Evolutionary conservation across 1,139 yeast genomes (phyloP).

Genomic region (Chernovozyma aurita): DNA sequence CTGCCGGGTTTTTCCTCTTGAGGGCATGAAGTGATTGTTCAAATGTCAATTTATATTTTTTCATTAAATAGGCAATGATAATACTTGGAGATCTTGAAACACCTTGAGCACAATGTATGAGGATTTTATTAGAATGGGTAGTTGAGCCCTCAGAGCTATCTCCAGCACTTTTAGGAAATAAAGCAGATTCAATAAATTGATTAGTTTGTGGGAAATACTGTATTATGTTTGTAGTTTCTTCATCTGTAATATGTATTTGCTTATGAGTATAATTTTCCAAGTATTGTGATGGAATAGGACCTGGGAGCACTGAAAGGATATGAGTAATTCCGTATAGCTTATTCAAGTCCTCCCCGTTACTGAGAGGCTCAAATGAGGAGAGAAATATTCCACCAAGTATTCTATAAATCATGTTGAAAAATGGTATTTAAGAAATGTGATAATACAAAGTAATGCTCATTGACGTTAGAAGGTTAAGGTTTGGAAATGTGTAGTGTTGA

Average conservation of each 20-base stretch:
- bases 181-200: slow-evolving; percentile 61
- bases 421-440: too few relatives aligned
- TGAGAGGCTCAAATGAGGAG: slow-evolving; percentile 55
- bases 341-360: slow-evolving; percentile 37
- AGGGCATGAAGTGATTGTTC: slow-evolving; percentile 71
- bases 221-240: slow-evolving; percentile 56
- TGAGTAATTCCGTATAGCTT: slow-evolving; percentile 54
- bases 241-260: slow-evolving; percentile 71
- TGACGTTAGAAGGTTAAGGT: too few relatives aligned
- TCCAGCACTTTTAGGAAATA: slow-evolving; percentile 33
- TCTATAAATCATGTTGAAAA: slow-evolving; percentile 27
- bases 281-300: slow-evolving; percentile 52
- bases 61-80: slow-evolving; percentile 76
- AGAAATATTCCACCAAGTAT: slow-evolving; percentile 63
- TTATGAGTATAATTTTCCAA: slow-evolving; percentile 47
- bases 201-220: slow-evolving; percentile 57
- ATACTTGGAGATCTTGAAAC: slow-evolving; percentile 76
- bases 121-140: slow-evolving; percentile 34
- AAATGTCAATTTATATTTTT: slow-evolving; percentile 53
- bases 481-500: too few relatives aligned
- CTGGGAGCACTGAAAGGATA: slow-evolving; percentile 64
- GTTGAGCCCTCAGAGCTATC: slow-evolving; percentile 9
- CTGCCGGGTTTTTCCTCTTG: slow-evolving; percentile 51
- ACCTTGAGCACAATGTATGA: slow-evolving; percentile 84
- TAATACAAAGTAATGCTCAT: too few relatives aligned